Conservation (phyloP, 2,329 filamentous ascomycete genomes). For the Setomelanomma holmii region DNA sequence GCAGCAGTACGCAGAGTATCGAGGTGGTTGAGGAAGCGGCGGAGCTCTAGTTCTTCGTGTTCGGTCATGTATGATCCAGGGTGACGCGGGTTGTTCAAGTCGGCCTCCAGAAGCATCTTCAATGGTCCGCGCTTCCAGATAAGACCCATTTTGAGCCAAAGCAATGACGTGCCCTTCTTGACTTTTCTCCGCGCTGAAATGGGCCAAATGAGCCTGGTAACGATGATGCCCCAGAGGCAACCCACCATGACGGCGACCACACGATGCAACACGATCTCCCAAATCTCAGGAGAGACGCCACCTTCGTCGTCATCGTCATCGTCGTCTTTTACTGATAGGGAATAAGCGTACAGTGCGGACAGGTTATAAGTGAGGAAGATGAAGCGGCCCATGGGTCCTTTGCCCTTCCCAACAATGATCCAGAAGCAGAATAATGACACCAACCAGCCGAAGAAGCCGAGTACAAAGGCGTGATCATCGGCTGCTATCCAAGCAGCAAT, state of each 20-base stretch:
- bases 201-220: conserved; percentile 91
- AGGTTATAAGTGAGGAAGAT: conserved; percentile 97
- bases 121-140: conserved; percentile 96
- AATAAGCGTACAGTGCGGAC: conserved; percentile 92
- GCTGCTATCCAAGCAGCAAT: conserved; percentile 80
- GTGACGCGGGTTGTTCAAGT: conserved; percentile 27
- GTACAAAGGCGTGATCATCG: conserved; percentile 72
- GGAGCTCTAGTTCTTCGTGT: conserved; percentile 86
- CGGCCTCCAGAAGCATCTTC: conserved; percentile 65
- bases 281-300: conserved; percentile 81
- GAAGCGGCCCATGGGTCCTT: conserved; percentile 90
- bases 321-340: conserved; percentile 78
- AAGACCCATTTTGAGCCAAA: conserved; percentile 93
- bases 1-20: conserved; percentile 77
- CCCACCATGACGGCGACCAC: conserved; percentile 85
- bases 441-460: conserved; percentile 83
- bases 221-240: conserved; percentile 88
- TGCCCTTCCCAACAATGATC: conserved; percentile 82
- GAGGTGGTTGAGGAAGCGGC: conserved; percentile 76
- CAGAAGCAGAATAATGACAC: conserved; percentile 87
- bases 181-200: conserved; percentile 89
- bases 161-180: conserved; percentile 84
- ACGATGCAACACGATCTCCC: conserved; percentile 86
- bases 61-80: conserved; percentile 77
- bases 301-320: conserved; percentile 86